A percentile compares a stretch with the other conserved stretches of the same genome.
Conservation (phyloP, 2,329 filamentous ascomycete genomes). For the Neofusicoccum umdonicola region DNA sequence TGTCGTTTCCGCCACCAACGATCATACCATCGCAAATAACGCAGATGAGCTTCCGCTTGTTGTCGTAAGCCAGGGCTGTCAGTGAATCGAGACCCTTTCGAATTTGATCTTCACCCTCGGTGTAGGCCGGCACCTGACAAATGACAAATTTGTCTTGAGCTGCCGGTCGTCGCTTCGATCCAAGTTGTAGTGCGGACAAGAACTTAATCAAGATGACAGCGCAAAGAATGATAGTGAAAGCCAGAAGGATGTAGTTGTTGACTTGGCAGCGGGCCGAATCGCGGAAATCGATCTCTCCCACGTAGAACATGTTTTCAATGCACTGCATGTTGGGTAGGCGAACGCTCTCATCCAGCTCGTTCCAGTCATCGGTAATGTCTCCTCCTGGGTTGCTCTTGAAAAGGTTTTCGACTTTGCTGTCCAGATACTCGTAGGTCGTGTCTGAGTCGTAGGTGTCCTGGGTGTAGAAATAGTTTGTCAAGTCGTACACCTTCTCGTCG, state of each 20-base stretch:
- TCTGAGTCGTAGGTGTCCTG: conserved; percentile 57
- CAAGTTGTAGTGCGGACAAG: conserved; percentile 86
- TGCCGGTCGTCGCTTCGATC: conserved; percentile 81
- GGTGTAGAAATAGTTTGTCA: conserved; percentile 89
- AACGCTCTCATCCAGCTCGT: conserved; percentile 52
- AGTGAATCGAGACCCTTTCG: conserved; percentile 91
- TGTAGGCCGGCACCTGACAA: conserved; percentile 96
- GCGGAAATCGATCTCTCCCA: conserved; percentile 83
- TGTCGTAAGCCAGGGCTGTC: conserved; percentile 92
- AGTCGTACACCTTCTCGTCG: conserved; percentile 74
- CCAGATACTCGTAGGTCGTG: conserved; percentile 67
- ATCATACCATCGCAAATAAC: conserved; percentile 98
- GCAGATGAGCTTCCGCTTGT: conserved; percentile 95
- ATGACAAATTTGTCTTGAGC: conserved; percentile 99
- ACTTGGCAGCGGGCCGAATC: conserved; percentile 71
- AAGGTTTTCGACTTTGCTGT: conserved; percentile 63
- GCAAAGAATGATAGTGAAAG: conserved; percentile 82
- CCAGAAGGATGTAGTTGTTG: conserved; percentile 87
- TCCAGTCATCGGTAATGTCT: conserved; percentile 70
- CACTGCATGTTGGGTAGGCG: conserved; percentile 75
- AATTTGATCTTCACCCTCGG: conserved; percentile 93
- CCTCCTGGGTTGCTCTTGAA: conserved; percentile 74
- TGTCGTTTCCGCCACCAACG: conserved; percentile 91
- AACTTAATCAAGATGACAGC: conserved; percentile 83
- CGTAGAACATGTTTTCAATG: conserved; percentile 78